Percentiles rank a stretch among this genome's conserved stretches.
phyloP scores from a whole-genome alignment of 495 filamentous ascomycete genomes.

The Aspergillus homomorphus region DNA sequence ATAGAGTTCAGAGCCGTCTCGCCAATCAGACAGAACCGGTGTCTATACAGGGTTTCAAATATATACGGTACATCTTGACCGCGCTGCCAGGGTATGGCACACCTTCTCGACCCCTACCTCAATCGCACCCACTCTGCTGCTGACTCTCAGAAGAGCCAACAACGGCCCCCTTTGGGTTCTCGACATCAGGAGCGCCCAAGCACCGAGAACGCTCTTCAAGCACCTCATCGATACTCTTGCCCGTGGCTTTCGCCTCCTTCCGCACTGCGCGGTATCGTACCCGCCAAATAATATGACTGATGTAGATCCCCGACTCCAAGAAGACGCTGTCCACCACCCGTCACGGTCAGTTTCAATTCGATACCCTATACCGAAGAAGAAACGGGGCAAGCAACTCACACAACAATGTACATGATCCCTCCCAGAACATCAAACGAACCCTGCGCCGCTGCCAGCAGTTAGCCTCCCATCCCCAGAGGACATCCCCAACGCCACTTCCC shows the following conservation, averaged over 20 bases:
- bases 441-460: constrained; percentile 53
- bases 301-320: constrained; percentile 67
- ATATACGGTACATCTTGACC: too few species aligned
- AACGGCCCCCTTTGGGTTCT: neutral
- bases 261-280: constrained; percentile 60
- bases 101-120: neutral
- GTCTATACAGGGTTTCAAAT: too few species aligned
- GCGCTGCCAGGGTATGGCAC: too few species aligned
- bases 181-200: neutral
- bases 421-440: constrained; percentile 68
- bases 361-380: neutral
- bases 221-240: constrained; percentile 64
- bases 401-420: constrained; percentile 65
- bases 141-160: neutral
- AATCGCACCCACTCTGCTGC: neutral
- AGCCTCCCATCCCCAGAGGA: neutral
- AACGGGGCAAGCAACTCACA: constrained; percentile 39
- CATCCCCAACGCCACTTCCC: too few species aligned
- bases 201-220: constrained; percentile 24
- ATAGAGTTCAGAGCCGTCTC: too few species aligned
- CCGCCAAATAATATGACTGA: constrained; percentile 65
- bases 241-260: constrained; percentile 51
- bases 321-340: constrained; percentile 42
- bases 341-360: neutral
- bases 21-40: too few species aligned